Percentiles rank a stretch among this genome's conserved stretches.
Evolutionary conservation across 192 early-diverging fungal species (phyloP).

Genomic region (Dissophora ornata): DNA sequence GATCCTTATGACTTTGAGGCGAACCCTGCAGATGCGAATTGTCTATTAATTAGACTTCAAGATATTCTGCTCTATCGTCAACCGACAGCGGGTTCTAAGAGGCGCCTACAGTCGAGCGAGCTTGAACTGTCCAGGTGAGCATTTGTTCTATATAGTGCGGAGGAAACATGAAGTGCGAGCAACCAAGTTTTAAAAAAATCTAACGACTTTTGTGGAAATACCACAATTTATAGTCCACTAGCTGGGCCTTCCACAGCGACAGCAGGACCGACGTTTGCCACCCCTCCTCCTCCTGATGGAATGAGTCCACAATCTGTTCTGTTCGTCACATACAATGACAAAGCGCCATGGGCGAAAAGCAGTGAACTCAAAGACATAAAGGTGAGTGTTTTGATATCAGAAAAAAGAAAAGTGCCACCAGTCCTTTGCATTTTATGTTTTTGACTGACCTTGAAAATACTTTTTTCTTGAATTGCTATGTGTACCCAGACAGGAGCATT

Average conservation of each 20-base stretch:
- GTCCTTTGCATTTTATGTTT: background rate
- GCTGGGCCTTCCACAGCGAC: constrained; percentile 3
- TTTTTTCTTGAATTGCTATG: too few relatives aligned
- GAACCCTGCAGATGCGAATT: constrained; percentile 63
- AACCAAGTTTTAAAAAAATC: background rate
- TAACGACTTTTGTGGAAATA: background rate
- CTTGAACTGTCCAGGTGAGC: constrained; percentile 14
- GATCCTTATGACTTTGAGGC: constrained; percentile 70
- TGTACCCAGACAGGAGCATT: constrained; percentile 54
- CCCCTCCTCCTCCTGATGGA: constrained; percentile 60
- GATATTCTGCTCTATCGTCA: constrained; percentile 76
- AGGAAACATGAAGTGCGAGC: too few relatives aligned
- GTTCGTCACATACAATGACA: constrained; percentile 78
- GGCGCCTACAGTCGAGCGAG: background rate
- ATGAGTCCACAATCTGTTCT: constrained; percentile 64
- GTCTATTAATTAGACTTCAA: constrained; percentile 65
- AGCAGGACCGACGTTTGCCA: background rate
- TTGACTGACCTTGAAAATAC: too few relatives aligned
- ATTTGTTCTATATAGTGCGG: background rate
- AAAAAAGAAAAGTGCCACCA: background rate
- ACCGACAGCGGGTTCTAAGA: constrained; percentile 13
- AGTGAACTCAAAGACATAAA: constrained; percentile 50
- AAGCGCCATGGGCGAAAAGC: constrained; percentile 71
- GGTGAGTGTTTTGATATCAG: constrained; percentile 10
- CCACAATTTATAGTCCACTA: constrained; percentile 15